Base-by-base conservation (phyloP, 2,329 filamentous ascomycete genomes). In the Ophiostoma piceae region DNA sequence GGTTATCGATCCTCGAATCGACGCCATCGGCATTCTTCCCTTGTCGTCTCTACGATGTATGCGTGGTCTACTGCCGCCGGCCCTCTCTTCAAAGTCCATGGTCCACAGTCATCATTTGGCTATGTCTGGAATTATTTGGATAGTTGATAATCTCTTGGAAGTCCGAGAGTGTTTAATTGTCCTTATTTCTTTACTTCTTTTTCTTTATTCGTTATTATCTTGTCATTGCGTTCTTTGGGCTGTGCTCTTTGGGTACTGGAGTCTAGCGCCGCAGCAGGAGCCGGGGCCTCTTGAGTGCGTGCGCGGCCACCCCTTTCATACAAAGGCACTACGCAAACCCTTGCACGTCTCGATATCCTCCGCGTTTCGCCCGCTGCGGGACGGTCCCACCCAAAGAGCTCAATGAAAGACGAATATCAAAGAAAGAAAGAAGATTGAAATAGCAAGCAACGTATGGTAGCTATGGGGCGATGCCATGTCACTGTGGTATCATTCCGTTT, bases 291-390 rank as follows among this genome's bases (percentile, higher is more conserved):
- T 60, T 19, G 26, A 62, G 60, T 70, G 69, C 69, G 51, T 71
- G 68, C 71, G 70, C 65, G 68, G 68, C 71, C 70, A 57, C 69
- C 69, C 67, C 67, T 29, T 67, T 57, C 62, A 47, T 68, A 67
- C 67, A 66, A 65, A 41, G 35, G 29, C 70, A 69, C 43, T 68
- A 69, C 65, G 60, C 64, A 67, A 65, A 66, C 67, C 69, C 70
- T 67, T 68, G 70, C 68, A 68, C 69, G 62, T 72, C 70, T 71
- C 64, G 71, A 71, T 65, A 66, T 68, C 71, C 70, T 73, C 70
- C 72, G 72, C 72, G 72, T 73, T 73, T 73, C 71, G 71, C 69
- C 69, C 65, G 64, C 65, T 39, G 69, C 72, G 71, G 72, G 65
- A 73, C 69, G 41, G 66, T 66, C 51, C 71, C 70, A 71, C 70